Evolutionary conservation across 345 rosid genomes (phyloP).

Genomic region (Syzygium aromaticum): DNA sequence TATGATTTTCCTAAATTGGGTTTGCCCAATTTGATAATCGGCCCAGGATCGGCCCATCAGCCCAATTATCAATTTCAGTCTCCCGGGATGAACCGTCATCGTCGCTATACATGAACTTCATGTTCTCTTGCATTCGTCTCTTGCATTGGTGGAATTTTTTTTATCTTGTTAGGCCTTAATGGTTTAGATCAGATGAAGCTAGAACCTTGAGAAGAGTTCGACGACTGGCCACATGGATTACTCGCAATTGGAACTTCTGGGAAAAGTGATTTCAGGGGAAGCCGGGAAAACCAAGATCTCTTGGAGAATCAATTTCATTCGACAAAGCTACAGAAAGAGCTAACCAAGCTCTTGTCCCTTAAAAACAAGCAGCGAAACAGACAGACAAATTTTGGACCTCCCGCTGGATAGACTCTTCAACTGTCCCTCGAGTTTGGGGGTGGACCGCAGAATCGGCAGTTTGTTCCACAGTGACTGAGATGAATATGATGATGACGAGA

Average conservation of each 20-base stretch:
- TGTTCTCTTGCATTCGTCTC: not conserved
- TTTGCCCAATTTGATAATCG: not conserved
- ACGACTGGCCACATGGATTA: constrained; percentile 76
- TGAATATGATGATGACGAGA: constrained; percentile 30
- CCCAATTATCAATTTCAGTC: not conserved
- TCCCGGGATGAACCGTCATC: not conserved
- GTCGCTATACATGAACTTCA: not conserved
- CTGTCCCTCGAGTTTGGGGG: constrained; percentile 88
- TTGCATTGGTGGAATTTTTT: not conserved
- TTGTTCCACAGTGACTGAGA: constrained; percentile 26
- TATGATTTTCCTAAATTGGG: not conserved
- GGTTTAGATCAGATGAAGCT: constrained; percentile 24
- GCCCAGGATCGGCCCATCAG: not conserved
- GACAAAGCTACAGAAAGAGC: constrained; percentile 58
- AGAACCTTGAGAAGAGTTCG: constrained; percentile 58
- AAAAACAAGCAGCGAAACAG: constrained; percentile 32
- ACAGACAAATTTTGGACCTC: constrained; percentile 40
- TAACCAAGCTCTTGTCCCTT: constrained; percentile 51
- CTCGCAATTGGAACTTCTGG: constrained; percentile 86
- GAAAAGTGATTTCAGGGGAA: constrained; percentile 20
- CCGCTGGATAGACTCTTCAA: constrained; percentile 81
- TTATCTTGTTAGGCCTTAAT: not conserved
- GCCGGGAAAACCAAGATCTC: constrained; percentile 20
- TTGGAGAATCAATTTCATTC: constrained; percentile 22
- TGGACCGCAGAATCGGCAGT: constrained; percentile 54